Evolutionary conservation across 495 filamentous ascomycete genomes (phyloP), one percentile per base, ranked within the genome.

Genomic region (Penicillium paradoxum): DNA sequence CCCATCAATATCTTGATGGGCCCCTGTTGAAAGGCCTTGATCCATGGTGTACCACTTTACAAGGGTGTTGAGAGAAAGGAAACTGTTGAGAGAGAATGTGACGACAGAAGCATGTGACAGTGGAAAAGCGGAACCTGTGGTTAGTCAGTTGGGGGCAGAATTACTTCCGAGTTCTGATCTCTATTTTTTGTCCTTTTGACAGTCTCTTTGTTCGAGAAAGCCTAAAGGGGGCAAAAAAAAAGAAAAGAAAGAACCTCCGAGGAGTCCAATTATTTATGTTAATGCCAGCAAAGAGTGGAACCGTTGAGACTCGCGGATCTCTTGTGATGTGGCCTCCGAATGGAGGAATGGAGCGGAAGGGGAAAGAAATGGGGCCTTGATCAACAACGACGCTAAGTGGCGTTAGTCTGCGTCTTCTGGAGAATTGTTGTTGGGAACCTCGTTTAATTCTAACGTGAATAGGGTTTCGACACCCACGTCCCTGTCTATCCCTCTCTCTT

Each of bases 21-120:
- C 58, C 62, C 71, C 70, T 70, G 72, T 74, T 72, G 70, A 70
- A 63, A 65, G 65, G 66, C 68, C 68, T 57, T 66, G 61, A 64
- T 73, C 67, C 72, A 76, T 76, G 55, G 63, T 71, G 60, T 55
- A 7, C 34, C 22, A 39, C 25, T 19, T 18, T 38, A 44, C 38
- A 34, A 51, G 49, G 39, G 38, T 54, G 56, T 54, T 51, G 57
- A 54, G 45, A 46, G 33, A 57, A 56, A 47, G 39, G 43, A 52
- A 54, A 51, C 32, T 50, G 56, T 58, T 58, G 55, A 59, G 43
- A 29, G 9, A 33, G 56, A 53, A 48, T 55, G 56, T 57, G 59
- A 58, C 49, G 57, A 51, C 52, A 58, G 54, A 51, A 64, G 61
- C 68, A 71, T 71, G 68, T 73, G 69, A 72, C 66, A 66, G 57